Conservation (phyloP, 495 filamentous ascomycete genomes). For the Podospora sp. region DNA sequence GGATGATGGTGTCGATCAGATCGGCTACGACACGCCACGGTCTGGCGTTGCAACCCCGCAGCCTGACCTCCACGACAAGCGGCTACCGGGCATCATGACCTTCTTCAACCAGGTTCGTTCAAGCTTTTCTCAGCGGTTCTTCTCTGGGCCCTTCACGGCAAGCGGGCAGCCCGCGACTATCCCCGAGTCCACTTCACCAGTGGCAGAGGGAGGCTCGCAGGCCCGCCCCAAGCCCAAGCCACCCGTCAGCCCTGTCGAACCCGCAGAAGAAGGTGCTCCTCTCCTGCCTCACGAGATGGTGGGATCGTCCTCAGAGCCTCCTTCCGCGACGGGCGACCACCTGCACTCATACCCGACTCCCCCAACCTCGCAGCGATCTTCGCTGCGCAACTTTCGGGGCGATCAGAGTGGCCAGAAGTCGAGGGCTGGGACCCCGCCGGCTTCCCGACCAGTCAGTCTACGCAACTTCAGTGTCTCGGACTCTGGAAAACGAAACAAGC, state of each 20-base stretch:
- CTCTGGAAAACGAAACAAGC: constrained; percentile 43
- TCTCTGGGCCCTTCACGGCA: constrained; percentile 39
- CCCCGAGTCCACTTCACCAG: constrained; percentile 37
- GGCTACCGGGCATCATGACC: constrained; percentile 86
- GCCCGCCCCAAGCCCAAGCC: constrained; percentile 31
- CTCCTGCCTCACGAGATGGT: constrained; percentile 55
- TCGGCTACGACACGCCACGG: constrained; percentile 80
- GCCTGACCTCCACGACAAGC: constrained; percentile 86
- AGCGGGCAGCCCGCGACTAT: constrained; percentile 43
- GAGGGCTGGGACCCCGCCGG: constrained; percentile 29
- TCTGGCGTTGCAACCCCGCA: constrained; percentile 85
- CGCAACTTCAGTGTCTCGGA: constrained; percentile 48
- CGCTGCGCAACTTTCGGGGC: constrained; percentile 52
- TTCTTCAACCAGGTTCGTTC: constrained; percentile 98
- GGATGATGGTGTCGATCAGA: constrained; percentile 74
- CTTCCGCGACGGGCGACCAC: constrained; percentile 37
- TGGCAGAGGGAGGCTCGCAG: constrained; percentile 39
- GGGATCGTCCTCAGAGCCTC: constrained; percentile 38
- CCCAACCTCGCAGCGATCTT: constrained; percentile 59
- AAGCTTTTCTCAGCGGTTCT: constrained; percentile 49
- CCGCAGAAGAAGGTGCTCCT: constrained; percentile 49
- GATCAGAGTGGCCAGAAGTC: constrained; percentile 49
- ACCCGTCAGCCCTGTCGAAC: constrained; percentile 29
- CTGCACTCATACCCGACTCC: constrained; percentile 59
- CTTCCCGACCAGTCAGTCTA: constrained; percentile 32